Evolutionary conservation across 306 rosid genomes (phyloP).

Genomic region (Arachis stenosperma): DNA sequence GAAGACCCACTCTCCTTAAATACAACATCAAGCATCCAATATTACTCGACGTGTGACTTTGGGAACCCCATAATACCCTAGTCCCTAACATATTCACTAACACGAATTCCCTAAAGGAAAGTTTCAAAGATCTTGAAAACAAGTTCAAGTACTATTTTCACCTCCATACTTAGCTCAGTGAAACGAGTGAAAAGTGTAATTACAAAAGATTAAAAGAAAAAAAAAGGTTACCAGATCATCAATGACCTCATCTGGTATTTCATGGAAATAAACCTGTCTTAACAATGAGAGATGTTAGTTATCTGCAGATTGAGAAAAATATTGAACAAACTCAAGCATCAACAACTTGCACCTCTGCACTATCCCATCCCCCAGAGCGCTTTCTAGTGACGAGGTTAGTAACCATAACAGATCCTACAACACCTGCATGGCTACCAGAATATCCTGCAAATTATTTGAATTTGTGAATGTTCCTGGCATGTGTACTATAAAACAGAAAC

Average conservation of each 20-base stretch:
- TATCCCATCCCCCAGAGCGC: conserved; percentile 77
- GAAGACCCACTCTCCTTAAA: no score
- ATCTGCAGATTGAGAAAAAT: conserved; percentile 13
- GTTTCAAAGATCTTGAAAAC: conserved; percentile 42
- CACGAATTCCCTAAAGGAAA: conserved; percentile 38
- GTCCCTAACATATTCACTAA: conserved; percentile 36
- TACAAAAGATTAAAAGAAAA: no score
- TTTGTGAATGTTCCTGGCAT: conserved; percentile 31
- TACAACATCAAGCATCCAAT: no score
- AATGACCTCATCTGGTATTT: conserved; percentile 82
- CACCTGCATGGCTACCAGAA: conserved; percentile 84
- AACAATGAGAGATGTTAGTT: conserved; percentile 34
- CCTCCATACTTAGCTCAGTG: conserved; percentile 50
- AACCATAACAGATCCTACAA: conserved; percentile 81
- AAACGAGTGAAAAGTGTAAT: conserved; percentile 59
- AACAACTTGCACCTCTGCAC: conserved; percentile 74
- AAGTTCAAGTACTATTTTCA: conserved; percentile 55
- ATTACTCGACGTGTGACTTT: no score
- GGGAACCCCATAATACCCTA: no score
- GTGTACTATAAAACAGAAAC: conserved; percentile 30
- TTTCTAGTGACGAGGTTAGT: conserved; percentile 85
- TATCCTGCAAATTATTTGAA: conserved; percentile 65
- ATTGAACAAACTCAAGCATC: conserved; percentile 20
- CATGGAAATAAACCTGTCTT: conserved; percentile 82
- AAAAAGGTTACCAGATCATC: conserved; percentile 65